Evolutionary conservation across 73 alveolate genomes (phyloP).

Genomic region (Paramecium caudatum): DNA sequence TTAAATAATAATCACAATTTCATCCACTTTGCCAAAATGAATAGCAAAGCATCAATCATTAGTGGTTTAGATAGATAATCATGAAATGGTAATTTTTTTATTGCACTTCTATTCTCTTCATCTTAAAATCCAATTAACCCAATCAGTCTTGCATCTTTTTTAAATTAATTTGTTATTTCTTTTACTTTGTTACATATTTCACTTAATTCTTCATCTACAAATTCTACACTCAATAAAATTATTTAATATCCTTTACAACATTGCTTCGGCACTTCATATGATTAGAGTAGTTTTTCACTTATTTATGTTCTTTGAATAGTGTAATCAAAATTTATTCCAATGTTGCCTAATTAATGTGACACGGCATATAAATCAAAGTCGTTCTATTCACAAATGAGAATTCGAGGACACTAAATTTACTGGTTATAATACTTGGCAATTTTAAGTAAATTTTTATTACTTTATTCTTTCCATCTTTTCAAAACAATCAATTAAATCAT

Average conservation of each 20-base stretch:
- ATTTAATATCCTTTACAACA: conserved; percentile 39
- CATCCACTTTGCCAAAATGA: conserved; percentile 53
- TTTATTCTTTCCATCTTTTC: conserved; percentile 58
- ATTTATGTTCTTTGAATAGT: conserved; percentile 15
- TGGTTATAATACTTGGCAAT: background rate
- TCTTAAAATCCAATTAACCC: conserved; percentile 37
- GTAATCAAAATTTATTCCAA: conserved; percentile 29
- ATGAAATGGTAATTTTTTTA: conserved; percentile 39
- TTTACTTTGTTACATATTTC: background rate
- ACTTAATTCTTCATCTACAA: conserved; percentile 39
- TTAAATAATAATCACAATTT: conserved; percentile 27
- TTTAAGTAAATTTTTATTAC: conserved; percentile 1
- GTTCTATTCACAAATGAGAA: conserved; percentile 21
- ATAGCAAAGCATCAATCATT: conserved; percentile 58
- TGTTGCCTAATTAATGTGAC: conserved; percentile 33
- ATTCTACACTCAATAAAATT: conserved; percentile 29
- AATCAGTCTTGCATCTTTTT: conserved; percentile 28
- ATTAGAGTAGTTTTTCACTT: background rate
- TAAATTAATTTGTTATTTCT: background rate
- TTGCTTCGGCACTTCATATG: background rate
- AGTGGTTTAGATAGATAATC: conserved; percentile 47
- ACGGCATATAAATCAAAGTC: conserved; percentile 53
- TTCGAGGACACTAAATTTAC: background rate
- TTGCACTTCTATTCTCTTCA: conserved; percentile 4
- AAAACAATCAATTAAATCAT: conserved; percentile 64